These are phyloP conservation scores for Trametes cubensis DNA, from an alignment of 768 basidiomycete genomes.

Conservation along the genomic window DNA sequence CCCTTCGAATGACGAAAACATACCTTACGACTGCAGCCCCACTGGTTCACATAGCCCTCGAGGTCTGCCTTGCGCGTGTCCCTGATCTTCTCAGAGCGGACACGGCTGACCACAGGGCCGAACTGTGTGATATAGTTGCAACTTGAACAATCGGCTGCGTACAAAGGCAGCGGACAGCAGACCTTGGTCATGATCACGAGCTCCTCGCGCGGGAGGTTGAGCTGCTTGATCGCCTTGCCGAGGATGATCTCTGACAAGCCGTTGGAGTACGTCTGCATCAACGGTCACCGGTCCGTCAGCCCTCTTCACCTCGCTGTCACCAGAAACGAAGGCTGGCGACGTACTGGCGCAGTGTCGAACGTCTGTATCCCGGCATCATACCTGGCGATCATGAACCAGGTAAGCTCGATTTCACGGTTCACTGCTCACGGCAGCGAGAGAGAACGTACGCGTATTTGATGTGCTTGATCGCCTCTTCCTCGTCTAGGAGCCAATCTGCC, in stretches of 20 bases:
- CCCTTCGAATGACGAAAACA: neutral
- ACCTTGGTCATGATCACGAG: conserved; percentile 52
- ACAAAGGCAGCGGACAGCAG: conserved; percentile 19
- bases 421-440: neutral
- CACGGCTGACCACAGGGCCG: neutral
- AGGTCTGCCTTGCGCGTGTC: conserved; percentile 24
- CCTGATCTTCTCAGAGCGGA: neutral
- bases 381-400: neutral
- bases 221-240: conserved; percentile 47
- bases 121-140: neutral
- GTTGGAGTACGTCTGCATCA: conserved; percentile 41
- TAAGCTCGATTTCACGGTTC: neutral
- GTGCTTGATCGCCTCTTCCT: conserved; percentile 39
- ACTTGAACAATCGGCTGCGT: too few relatives aligned
- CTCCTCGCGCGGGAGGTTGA: conserved; percentile 45
- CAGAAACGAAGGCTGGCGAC: neutral
- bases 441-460: conserved; percentile 40
- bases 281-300: neutral
- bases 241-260: conserved; percentile 44
- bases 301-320: neutral
- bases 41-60: conserved; percentile 39
- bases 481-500: conserved; percentile 42
- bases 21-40: conserved; percentile 39
- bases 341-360: conserved; percentile 37
- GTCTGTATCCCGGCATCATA: conserved; percentile 43